Evolutionary conservation across 2,329 filamentous ascomycete genomes (phyloP).

Genomic region (Exophiala bonariae): DNA sequence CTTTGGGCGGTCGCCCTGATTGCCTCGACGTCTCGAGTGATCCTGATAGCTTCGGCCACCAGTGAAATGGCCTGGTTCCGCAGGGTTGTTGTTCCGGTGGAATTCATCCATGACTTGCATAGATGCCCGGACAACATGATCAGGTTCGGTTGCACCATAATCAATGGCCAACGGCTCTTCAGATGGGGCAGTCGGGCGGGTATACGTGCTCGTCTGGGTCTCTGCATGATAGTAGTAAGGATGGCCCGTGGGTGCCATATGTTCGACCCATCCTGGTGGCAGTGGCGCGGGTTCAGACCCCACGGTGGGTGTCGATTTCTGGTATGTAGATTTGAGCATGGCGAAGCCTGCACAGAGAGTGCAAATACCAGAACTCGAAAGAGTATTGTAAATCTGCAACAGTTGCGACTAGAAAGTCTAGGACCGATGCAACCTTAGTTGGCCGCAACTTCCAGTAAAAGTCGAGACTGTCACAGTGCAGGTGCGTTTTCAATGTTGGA

Average conservation of each 20-base stretch:
- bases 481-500: too few species aligned
- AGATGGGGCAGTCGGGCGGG: constrained; percentile 59
- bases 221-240: constrained; percentile 82
- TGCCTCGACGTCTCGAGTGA: constrained; percentile 62
- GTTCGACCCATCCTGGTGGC: constrained; percentile 85
- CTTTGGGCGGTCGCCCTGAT: constrained; percentile 72
- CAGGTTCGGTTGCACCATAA: constrained; percentile 26
- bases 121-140: constrained; percentile 23
- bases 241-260: constrained; percentile 81
- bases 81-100: constrained; percentile 35
- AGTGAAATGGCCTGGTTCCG: constrained; percentile 46
- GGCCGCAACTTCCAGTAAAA: too few species aligned
- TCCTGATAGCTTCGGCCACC: constrained; percentile 58
- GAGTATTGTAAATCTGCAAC: too few species aligned
- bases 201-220: constrained; percentile 86
- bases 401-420: too few species aligned
- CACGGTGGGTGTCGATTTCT: constrained; percentile 48
- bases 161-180: constrained; percentile 28
- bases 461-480: too few species aligned
- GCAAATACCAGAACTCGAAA: too few species aligned
- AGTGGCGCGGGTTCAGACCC: constrained; percentile 50
- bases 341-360: too few species aligned
- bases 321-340: constrained; percentile 80
- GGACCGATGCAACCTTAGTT: too few species aligned
- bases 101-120: constrained; percentile 26